Evolutionary conservation across 164 flowering plant genomes (phyloP).

Genomic region (Liriodendron chinense): DNA sequence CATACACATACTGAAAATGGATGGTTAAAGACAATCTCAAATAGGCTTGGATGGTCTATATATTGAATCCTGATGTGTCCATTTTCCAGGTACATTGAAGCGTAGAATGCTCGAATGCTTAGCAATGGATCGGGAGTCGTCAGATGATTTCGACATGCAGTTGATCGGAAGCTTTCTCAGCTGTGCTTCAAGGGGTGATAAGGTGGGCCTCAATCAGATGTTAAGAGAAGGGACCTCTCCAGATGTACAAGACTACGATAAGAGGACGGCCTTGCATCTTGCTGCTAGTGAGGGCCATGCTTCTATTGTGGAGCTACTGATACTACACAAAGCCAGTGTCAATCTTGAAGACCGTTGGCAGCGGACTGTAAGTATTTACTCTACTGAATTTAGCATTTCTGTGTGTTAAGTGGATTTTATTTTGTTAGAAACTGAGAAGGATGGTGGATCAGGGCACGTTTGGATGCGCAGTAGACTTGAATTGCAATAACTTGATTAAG

Average conservation of each 20-base stretch:
- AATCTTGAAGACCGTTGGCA: slow-evolving; percentile 55
- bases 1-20: too few species aligned
- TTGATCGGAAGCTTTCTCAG: slow-evolving; percentile 57
- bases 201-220: slow-evolving; percentile 57
- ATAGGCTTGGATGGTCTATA: too few species aligned
- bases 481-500: neutral
- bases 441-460: too few species aligned
- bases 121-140: slow-evolving; percentile 6
- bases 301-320: slow-evolving; percentile 53
- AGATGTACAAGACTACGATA: slow-evolving; percentile 56
- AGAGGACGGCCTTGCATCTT: slow-evolving; percentile 58
- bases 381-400: neutral
- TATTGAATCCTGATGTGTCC: too few species aligned
- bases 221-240: slow-evolving; percentile 45
- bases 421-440: neutral
- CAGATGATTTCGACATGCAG: slow-evolving; percentile 48
- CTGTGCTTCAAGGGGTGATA: slow-evolving; percentile 60
- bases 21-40: too few species aligned
- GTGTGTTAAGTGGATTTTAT: neutral
- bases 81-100: neutral
- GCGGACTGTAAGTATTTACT: slow-evolving; percentile 39
- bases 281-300: slow-evolving; percentile 75
- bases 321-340: slow-evolving; percentile 48
- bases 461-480: neutral
- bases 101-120: neutral